Evolutionary conservation across 2,329 filamentous ascomycete species (phyloP), one percentile per base, ranked within the genome.

Genomic region (Trichoderma cornu-damae): DNA sequence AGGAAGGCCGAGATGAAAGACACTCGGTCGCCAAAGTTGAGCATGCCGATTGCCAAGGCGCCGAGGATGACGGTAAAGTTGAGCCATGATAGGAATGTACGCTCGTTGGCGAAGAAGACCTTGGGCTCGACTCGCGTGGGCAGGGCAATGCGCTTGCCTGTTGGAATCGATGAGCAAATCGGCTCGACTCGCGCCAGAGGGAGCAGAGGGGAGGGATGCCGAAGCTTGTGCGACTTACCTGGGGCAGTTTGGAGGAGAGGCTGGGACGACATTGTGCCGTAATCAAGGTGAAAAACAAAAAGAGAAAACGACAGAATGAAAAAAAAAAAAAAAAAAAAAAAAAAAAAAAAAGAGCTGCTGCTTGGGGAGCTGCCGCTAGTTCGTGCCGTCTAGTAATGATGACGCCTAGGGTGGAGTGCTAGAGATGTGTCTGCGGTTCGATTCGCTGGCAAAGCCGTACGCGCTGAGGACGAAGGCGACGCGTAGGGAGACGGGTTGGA

Each of bases 31-130:
- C 94, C 94, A 68, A 99, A 99, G 80, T 99, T 99, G 68, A 99
- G 86, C 71, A 99, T 91, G 66, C 94, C 94, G 66, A 99, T 90
- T 64, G 94, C 93, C 50, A 99, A 86, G 62, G 94, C 94, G 69
- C 94, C 94, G 61, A 99, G 88, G 75, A 99, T 93, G 70, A 99
- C 92, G 73, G 92, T 96, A 81, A 97, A 97, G 83, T 99, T 99
- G 70, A 99, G 89, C 94, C 94, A 99, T 75, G 91, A 96, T 69
- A 99, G 86, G 73, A 99, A 99, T 62, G 94, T 99, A 62, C 94
- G 90, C 78, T 99, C 94, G 81, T 99, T 99, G 77, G 94, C 94
- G 81, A 99, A 99, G 85, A 97, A 99, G 79, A 99, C 94, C 77
- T 99, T 99, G 68, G 94, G 94, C 76, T 99, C 94, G 75, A 99